Evolutionary conservation across 2,329 filamentous ascomycete genomes (phyloP), one percentile per base, ranked within the genome.

Genomic region (Samsoniella hepiali): DNA sequence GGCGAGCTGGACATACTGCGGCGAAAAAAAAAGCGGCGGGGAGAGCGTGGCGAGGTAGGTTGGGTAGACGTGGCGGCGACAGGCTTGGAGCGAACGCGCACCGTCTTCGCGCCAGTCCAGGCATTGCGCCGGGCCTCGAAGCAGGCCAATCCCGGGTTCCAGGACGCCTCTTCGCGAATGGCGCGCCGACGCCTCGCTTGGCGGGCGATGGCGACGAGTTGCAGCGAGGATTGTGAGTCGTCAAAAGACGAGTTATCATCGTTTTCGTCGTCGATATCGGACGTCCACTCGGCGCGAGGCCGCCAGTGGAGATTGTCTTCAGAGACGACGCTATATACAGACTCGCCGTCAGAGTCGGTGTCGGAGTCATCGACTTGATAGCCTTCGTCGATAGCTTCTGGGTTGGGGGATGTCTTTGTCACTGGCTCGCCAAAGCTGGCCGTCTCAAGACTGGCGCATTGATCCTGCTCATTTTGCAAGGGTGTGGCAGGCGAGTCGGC

Each of bases 101-200:
- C 84, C 11, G 79, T 82, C 66, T 84, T 84, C 38, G 92, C 93
- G 38, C 90, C 89, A 1, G 93, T 94, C 94, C 94, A 98, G 7
- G 87, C 88, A 76, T 97, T 87, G 56, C 93, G 84, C 64, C 91
- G 82, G 36, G 88, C 85, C 64, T 88, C 84, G 76, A 91, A 98
- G 73, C 89, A 90, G n/a, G 87, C 84, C 63, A 97, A 74, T 0
- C 94, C 94, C 44, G 88, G 81, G 70, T 97, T 98, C 88, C 90
- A 96, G 36, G 79, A 74, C 77, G 87, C 84, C 77, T 91, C 89
- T 63, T 87, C 85, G 65, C 85, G 82, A 57, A 85, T 72, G 56
- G 80, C 83, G 68, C 81, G 83, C 62, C 87, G 81, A 49, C 84
- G 80, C 66, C 81, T 83, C 42, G 85, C 80, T 65, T 81, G 83